These are phyloP conservation scores for Bruguiera parviflora DNA, from an alignment of 345 rosid species.

Conservation along the genomic window DNA sequence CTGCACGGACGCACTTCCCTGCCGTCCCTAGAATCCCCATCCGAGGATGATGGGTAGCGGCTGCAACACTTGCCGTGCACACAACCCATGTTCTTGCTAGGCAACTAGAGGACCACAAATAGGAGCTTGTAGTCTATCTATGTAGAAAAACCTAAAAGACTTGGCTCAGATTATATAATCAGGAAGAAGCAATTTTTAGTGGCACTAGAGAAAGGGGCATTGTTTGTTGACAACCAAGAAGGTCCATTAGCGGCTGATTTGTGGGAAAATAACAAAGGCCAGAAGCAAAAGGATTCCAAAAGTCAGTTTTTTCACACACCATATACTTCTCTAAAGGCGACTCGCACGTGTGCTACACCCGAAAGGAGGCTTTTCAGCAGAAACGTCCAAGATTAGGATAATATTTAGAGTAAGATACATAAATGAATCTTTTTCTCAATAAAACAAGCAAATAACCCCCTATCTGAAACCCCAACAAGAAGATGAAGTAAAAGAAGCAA, in stretches of 20 bases:
- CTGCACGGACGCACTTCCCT: constrained; percentile 22
- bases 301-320: background rate
- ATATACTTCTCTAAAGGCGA: background rate
- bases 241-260: constrained; percentile 21
- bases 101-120: constrained; percentile 10
- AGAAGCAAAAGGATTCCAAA: constrained; percentile 21
- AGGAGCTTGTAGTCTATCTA: constrained; percentile 12
- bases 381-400: constrained; percentile 14
- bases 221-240: constrained; percentile 25
- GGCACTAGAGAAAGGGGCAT: constrained; percentile 22
- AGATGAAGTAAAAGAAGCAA: constrained; percentile 7
- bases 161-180: background rate
- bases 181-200: constrained; percentile 12
- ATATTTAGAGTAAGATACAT: background rate
- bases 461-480: constrained; percentile 1
- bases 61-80: constrained; percentile 78
- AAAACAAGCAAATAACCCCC: background rate
- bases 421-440: background rate
- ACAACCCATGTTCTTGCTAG: constrained; percentile 63
- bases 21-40: constrained; percentile 42
- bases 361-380: constrained; percentile 8
- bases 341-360: constrained; percentile 2
- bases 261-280: constrained; percentile 21
- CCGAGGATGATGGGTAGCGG: constrained; percentile 58
- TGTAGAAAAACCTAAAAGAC: constrained; percentile 28